Conservation (phyloP, 768 basidiomycete genomes). For the Termitomyces sp. region DNA sequence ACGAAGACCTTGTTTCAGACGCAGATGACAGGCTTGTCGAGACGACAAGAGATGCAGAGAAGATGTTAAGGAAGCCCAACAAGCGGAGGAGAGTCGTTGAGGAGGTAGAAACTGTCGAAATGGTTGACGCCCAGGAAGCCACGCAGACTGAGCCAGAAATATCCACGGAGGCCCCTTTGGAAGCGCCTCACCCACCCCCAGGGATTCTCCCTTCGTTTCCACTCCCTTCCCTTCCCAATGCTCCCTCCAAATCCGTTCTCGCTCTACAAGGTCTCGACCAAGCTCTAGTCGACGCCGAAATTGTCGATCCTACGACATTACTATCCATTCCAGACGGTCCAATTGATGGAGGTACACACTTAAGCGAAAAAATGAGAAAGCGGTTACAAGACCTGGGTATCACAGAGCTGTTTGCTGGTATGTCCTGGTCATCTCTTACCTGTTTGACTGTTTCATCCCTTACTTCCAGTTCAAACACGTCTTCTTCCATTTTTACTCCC, state of each 20-base stretch:
- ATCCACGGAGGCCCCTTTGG: constrained; percentile 6
- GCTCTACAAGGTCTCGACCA: constrained; percentile 76
- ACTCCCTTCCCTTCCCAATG: constrained; percentile 56
- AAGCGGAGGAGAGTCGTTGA: constrained; percentile 39
- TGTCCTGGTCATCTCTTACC: constrained; percentile 12
- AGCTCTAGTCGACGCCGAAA: constrained; percentile 62
- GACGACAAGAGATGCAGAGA: constrained; percentile 12
- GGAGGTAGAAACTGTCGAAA: constrained; percentile 18
- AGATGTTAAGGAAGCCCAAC: constrained; percentile 26
- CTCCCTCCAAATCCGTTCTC: constrained; percentile 66
- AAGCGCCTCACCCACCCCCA: constrained; percentile 13
- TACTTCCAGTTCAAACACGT: constrained; percentile 73
- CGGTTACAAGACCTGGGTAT: constrained; percentile 75
- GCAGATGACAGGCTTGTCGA: constrained; percentile 8
- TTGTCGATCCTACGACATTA: constrained; percentile 52
- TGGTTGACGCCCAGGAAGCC: constrained; percentile 15
- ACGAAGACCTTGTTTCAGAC: constrained; percentile 18
- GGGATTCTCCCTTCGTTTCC: constrained; percentile 64
- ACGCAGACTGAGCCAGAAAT: constrained; percentile 8
- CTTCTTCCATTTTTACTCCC: constrained; percentile 80
- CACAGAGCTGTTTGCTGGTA: constrained; percentile 86
- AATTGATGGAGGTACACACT: constrained; percentile 38
- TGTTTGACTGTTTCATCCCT: not conserved
- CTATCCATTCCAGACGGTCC: constrained; percentile 39
- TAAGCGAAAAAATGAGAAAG: constrained; percentile 56